Percentiles rank a stretch among this genome's conserved stretches.
These are phyloP conservation scores for Macadamia tetraphylla DNA, from an alignment of 164 flowering plant genomes.

Conservation along the genomic window DNA sequence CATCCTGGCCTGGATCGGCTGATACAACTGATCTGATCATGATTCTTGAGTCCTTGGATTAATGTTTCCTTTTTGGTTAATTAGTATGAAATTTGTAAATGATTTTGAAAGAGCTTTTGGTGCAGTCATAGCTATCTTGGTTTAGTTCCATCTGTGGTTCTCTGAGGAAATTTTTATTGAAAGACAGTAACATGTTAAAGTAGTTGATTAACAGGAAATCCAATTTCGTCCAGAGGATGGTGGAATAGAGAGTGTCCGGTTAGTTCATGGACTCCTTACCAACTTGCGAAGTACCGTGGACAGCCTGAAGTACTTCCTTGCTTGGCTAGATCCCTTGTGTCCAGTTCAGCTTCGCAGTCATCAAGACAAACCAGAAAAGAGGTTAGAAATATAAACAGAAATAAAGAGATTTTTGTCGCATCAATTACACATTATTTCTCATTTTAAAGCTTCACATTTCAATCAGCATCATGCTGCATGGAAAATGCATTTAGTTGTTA, in stretches of 20 bases:
- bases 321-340: conserved; percentile 22
- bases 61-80: background rate
- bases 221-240: conserved; percentile 5
- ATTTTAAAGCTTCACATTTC: background rate
- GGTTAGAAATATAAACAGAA: conserved; percentile 14
- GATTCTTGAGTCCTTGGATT: background rate
- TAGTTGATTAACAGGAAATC: conserved; percentile 17
- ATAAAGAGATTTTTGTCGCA: background rate
- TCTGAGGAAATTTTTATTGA: background rate
- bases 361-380: conserved; percentile 12
- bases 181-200: background rate
- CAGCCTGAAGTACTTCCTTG: conserved; percentile 11
- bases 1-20: background rate
- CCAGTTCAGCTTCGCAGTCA: conserved; percentile 27
- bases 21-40: background rate
- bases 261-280: conserved; percentile 9
- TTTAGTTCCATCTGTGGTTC: background rate
- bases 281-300: conserved; percentile 4
- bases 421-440: background rate
- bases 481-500: background rate
- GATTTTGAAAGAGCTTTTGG: background rate
- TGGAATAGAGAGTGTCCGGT: conserved; percentile 8
- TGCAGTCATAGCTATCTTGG: background rate
- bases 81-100: background rate
- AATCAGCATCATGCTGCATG: background rate